Base-by-base conservation (phyloP, 2,329 filamentous ascomycete genomes). In the Fusarium robinianum region DNA sequence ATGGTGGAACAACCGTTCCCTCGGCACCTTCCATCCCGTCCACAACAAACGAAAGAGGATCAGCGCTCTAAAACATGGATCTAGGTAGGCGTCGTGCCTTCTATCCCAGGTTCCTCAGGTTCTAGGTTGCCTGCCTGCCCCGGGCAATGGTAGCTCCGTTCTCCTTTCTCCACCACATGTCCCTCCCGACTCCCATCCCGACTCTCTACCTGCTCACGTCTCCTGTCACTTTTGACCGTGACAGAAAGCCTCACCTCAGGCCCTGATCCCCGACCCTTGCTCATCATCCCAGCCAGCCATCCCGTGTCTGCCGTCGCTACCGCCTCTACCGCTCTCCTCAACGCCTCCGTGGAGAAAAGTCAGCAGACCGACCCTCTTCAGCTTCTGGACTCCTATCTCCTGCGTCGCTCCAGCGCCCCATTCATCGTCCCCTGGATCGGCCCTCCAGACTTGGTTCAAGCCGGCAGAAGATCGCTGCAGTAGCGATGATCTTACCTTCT, bases 151-250 rank as follows among this genome's bases (percentile, higher is more conserved):
- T 41, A 12, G 29, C n/a, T 26, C 48, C 23, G 19, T 27, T 24
- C 11, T 31, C 29, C 17, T 21, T n/a, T n/a, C 27, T 31, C 36
- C 32, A 11, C 23, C n/a, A 12, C 41, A 19, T 29, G 51, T 40
- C 46, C 46, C 43, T 53, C 36, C 23, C 46, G 36, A 41, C 51
- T 51, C 43, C 53, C 47, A 51, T 46, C 47, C 51, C 10, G 5
- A 48, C 12, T 24, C 24, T n/a, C 33, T 31, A 34, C n/a, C 12
- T 17, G 11, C 17, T 44, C 21, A 26, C 27, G 11, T 30, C 35
- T 42, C 51, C 24, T 55, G 31, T 35, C 19, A 15, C 11, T 27
- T 34, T 37, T 44, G 30, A n/a, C n/a, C n/a, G n/a, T n/a, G n/a
- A n/a, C n/a, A n/a, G n/a, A n/a, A n/a, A n/a, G n/a, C n/a, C n/a